A percentile compares a stretch with the other conserved stretches of the same genome.
Conservation (phyloP, 192 early-diverging fungal genomes). For the Coemansia sp. region DNA sequence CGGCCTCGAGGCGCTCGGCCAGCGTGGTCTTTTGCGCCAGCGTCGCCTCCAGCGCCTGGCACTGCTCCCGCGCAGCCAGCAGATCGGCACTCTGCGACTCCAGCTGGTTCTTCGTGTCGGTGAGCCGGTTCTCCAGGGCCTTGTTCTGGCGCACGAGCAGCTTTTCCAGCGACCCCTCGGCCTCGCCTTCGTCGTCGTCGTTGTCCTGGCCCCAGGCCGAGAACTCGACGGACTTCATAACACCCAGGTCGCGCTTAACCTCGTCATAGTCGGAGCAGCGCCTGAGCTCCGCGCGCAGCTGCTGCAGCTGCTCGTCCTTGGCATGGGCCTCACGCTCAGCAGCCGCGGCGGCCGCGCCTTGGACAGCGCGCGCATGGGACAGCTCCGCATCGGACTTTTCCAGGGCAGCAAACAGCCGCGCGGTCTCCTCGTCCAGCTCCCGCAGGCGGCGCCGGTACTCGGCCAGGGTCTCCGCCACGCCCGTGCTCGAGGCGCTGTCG, state of each 20-base stretch:
- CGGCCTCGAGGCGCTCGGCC: conserved; percentile 42
- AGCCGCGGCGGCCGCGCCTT: conserved; percentile 3
- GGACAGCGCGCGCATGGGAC: conserved; percentile 19
- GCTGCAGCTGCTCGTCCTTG: conserved; percentile 61
- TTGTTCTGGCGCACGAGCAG: conserved; percentile 83
- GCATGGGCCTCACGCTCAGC: conserved; percentile 32
- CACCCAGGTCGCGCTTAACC: conserved; percentile 80
- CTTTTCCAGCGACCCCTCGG: conserved; percentile 68
- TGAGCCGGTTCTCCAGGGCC: conserved; percentile 69
- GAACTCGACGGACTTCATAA: conserved; percentile 69
- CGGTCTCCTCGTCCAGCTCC: conserved; percentile 38
- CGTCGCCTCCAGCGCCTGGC: conserved; percentile 53
- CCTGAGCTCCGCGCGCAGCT: conserved; percentile 54
- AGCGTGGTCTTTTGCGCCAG: conserved; percentile 59
- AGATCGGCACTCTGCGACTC: conserved; percentile 36
- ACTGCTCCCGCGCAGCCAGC: conserved; percentile 10
- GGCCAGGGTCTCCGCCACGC: conserved; percentile 34
- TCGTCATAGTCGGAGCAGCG: conserved; percentile 81
- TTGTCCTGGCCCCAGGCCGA: conserved; percentile 57
- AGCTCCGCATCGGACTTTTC: conserved; percentile 39
- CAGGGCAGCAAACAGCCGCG: conserved; percentile 27
- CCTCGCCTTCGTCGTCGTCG: conserved; percentile 34
- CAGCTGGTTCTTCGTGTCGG: conserved; percentile 48
- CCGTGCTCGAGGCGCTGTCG: neutral
- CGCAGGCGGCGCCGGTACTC: conserved; percentile 37